Conservation (phyloP, 257 asterid genomes). For the Leptodermis oblonga region DNA sequence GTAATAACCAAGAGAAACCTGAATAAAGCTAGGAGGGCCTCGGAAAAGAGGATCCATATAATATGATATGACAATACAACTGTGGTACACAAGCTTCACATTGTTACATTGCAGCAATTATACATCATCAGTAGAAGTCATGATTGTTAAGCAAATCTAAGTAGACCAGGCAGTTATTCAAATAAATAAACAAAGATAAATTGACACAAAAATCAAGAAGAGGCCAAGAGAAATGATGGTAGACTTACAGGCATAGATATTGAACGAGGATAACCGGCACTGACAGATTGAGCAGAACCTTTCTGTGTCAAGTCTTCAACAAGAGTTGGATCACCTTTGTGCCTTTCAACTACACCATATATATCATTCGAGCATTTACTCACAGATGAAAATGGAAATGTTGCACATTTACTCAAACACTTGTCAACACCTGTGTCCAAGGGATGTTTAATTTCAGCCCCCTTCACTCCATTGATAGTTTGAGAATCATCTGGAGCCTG, state of each 20-base stretch:
- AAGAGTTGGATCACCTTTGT: constrained; percentile 18
- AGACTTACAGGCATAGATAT: constrained; percentile 73
- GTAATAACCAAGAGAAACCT: background rate
- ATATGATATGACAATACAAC: background rate
- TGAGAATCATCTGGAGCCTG: constrained; percentile 24
- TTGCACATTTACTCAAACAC: constrained; percentile 41
- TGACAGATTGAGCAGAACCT: constrained; percentile 26
- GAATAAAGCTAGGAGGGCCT: background rate
- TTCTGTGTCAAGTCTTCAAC: constrained; percentile 22
- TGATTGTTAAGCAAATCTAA: background rate
- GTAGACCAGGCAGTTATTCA: background rate
- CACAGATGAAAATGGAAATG: constrained; percentile 44
- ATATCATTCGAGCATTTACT: constrained; percentile 25
- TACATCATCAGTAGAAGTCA: no score
- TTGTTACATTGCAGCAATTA: background rate
- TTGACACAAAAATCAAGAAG: background rate
- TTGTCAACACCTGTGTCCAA: constrained; percentile 29
- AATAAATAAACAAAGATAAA: background rate
- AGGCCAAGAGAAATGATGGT: background rate
- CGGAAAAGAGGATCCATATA: background rate
- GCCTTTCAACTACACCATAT: constrained; percentile 23
- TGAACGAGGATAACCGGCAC: constrained; percentile 35
- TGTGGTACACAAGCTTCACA: background rate
- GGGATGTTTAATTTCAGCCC: constrained; percentile 27
- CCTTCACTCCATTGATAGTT: constrained; percentile 20